Evolutionary conservation across 2,329 filamentous ascomycete genomes (phyloP), one percentile per base, ranked within the genome.

Genomic region (Emmonsiellopsis sp.): DNA sequence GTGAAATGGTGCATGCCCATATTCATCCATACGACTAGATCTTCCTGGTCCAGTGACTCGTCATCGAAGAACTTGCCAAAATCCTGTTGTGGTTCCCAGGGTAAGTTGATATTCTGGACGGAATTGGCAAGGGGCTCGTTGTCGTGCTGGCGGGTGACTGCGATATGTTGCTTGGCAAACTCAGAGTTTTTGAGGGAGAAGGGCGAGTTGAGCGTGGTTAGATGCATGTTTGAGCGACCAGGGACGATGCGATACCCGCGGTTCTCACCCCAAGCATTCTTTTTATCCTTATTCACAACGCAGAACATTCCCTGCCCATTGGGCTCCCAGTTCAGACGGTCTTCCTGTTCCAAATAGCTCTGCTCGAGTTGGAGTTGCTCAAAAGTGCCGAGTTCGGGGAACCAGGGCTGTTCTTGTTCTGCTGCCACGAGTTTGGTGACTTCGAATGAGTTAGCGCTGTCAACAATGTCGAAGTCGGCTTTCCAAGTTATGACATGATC

Each of bases 1-100:
- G 79, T 76, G n/a, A 80, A 65, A 60, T 82, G 79, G 59, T 82
- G 78, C 75, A 79, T 81, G 13, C 79, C 79, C 7, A 79, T 60
- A 54, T 78, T 81, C 55, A 81, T 70, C 72, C 75, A 81, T 10
- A 81, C 51, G 2, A 80, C 77, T 9, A 62, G 38, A 52, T 70
- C 69, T 55, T 71, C 65, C 45, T 70, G 68, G 26, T 72, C 70
- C 5, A 74, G 54, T 56, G 62, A 62, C 59, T 79, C 75, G 13
- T 63, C 69, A 57, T 79, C 59, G 52, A 76, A 71, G 60, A 73
- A 73, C 48, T 70, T 67, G 48, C 57, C 54, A 55, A 77, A 77
- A 59, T 76, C 70, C 15, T 75, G 67, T 7, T 52, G 50, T 4
- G 55, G 55, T 11, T 55, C 43, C 35, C 51, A 51, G 11, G 51